Base-by-base conservation (phyloP, 2,329 filamentous ascomycete species). In the Apiospora pterosperma region DNA sequence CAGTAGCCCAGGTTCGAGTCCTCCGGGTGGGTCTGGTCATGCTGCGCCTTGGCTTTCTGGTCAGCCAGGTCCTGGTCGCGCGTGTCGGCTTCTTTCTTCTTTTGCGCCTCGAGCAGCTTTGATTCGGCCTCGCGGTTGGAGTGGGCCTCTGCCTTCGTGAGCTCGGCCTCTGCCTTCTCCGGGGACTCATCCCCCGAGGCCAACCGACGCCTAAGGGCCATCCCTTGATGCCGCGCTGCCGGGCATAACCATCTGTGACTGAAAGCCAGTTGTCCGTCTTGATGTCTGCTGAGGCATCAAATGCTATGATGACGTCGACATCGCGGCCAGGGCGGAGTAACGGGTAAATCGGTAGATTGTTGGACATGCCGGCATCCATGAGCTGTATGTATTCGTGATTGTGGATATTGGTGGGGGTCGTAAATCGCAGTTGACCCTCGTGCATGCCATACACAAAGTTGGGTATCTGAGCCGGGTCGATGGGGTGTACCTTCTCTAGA, bases 281-380 rank as follows among this genome's bases (percentile, higher is more conserved):
- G 66, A 97, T 92, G 71, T 99, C 96, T 23, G 94, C 94, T 1
- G 92, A 97, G 4, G 93, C 93, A 76, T 99, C 96, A 75, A 99
- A 99, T 3, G 94, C 92, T 58, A 99, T 87, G 58, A 98, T 82
- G 52, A 99, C 85, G 71, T 99, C 96, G 6, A 99, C 90, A 64
- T 97, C 86, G 39, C 96, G 87, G 2, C 94, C 95, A 0, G 93
- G 93, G 12, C 96, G 89, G 21, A 99, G 88, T 4, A 98, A 85
- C 0, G 96, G 96, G 75, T 99, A 99, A 48, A 98, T 94, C 1
- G 96, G 96, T 10, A 99, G 83, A 73, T 99, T 99, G 76, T 99
- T 98, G 69, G 92, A 96, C 96, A 99, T 99, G 61, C 96, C 96
- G 1, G 96, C 94, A 76, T 99, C 96, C 94, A 97, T 98, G 19